phyloP scores from a whole-genome alignment of 768 basidiomycete genomes.

The Leccinum incarnatum region DNA sequence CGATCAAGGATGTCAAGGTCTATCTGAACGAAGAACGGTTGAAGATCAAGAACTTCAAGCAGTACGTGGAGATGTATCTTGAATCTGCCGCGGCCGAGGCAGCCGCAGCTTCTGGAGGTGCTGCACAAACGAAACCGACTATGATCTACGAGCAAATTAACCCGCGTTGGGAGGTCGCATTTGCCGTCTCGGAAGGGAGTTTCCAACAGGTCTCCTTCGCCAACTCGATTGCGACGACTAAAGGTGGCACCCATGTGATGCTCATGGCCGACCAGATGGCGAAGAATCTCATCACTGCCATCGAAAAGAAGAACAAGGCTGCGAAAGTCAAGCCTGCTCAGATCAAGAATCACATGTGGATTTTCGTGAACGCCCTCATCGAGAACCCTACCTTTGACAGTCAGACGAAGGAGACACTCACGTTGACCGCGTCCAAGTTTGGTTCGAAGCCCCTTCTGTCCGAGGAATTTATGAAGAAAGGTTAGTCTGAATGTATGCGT shows the following conservation, averaged over 20 bases:
- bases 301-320: constrained; percentile 96
- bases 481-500: constrained; percentile 40
- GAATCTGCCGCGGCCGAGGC: constrained; percentile 71
- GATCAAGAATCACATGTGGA: constrained; percentile 97
- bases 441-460: constrained; percentile 80
- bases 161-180: constrained; percentile 92
- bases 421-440: constrained; percentile 83
- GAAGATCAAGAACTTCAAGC: constrained; percentile 93
- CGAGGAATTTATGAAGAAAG: constrained; percentile 96
- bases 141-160: constrained; percentile 80
- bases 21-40: constrained; percentile 88
- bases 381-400: constrained; percentile 99
- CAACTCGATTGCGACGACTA: constrained; percentile 94
- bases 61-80: constrained; percentile 94
- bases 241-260: constrained; percentile 93
- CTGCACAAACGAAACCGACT: constrained; percentile 69
- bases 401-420: constrained; percentile 97
- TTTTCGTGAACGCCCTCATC: constrained; percentile 93
- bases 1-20: constrained; percentile 89
- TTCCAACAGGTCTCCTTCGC: constrained; percentile 97
- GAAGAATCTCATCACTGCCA: constrained; percentile 74
- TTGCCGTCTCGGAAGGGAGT: constrained; percentile 88
- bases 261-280: constrained; percentile 86
- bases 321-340: constrained; percentile 91
- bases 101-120: constrained; percentile 71